phyloP scores from a whole-genome alignment of 768 basidiomycete genomes.

The Panus rudis region DNA sequence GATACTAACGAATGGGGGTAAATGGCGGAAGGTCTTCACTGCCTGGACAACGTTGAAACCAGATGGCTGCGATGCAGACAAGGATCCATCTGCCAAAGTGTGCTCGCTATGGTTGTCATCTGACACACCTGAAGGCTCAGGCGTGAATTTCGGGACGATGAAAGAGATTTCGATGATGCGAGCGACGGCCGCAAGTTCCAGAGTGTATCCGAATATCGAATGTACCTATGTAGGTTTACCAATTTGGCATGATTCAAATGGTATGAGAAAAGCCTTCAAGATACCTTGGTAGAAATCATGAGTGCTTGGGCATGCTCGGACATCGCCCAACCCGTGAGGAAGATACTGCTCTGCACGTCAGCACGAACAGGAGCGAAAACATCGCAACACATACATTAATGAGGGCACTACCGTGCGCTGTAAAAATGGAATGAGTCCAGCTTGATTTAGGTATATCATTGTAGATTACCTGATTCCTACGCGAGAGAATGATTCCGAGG shows the following conservation, averaged over 20 bases:
- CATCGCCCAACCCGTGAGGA: conserved; percentile 93
- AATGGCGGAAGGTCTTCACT: conserved; percentile 66
- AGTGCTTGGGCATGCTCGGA: conserved; percentile 81
- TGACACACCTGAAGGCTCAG: conserved; percentile 24
- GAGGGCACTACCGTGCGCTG: conserved; percentile 77
- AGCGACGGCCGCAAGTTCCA: conserved; percentile 76
- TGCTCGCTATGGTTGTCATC: conserved; percentile 60
- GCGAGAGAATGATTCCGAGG: conserved; percentile 77
- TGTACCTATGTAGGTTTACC: conserved; percentile 50
- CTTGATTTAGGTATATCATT: conserved; percentile 1
- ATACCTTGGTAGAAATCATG: conserved; percentile 76
- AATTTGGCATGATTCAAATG: conserved; percentile 2
- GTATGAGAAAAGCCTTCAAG: neutral
- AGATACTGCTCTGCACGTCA: conserved; percentile 42
- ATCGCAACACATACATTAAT: conserved; percentile 50
- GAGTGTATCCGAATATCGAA: conserved; percentile 72
- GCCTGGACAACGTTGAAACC: conserved; percentile 24
- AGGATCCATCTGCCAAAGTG: conserved; percentile 44
- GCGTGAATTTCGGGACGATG: conserved; percentile 37
- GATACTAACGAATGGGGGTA: conserved; percentile 79
- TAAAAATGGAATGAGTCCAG: neutral
- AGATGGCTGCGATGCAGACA: conserved; percentile 16
- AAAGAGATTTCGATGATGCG: conserved; percentile 85
- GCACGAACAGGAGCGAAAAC: neutral
- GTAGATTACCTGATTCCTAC: conserved; percentile 57